Conservation (phyloP, 306 rosid genomes). For the Fagus crenata region DNA sequence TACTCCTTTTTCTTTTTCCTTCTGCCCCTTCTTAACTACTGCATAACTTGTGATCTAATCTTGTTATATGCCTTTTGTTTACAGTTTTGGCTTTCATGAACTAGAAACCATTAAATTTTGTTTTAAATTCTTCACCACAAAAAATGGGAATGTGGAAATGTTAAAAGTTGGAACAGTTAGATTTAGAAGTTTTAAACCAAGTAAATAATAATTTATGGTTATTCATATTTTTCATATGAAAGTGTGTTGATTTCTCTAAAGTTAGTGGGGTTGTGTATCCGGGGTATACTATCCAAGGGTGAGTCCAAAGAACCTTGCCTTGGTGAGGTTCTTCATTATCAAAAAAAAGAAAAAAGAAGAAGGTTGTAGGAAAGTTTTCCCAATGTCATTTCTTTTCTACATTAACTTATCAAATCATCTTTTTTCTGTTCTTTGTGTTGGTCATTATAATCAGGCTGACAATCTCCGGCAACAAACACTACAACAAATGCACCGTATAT, state of each 20-base stretch:
- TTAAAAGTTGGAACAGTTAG: not conserved
- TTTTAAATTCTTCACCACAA: not conserved
- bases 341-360: no score
- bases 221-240: not conserved
- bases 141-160: not conserved
- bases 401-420: constrained; percentile 1
- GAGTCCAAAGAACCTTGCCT: no score
- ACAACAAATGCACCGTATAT: constrained; percentile 92
- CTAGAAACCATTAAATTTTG: not conserved
- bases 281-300: no score
- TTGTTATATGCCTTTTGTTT: not conserved
- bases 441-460: constrained; percentile 64
- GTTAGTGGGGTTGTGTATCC: no score
- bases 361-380: no score
- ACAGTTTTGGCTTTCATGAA: not conserved
- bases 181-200: not conserved
- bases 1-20: not conserved
- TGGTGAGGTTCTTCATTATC: no score
- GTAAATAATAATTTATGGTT: not conserved
- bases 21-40: not conserved
- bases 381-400: not conserved
- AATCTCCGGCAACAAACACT: constrained; percentile 93
- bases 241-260: not conserved
- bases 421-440: constrained; percentile 14
- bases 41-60: not conserved